Conservation (phyloP, 345 rosid species). For the Noccaea bulbosa region DNA sequence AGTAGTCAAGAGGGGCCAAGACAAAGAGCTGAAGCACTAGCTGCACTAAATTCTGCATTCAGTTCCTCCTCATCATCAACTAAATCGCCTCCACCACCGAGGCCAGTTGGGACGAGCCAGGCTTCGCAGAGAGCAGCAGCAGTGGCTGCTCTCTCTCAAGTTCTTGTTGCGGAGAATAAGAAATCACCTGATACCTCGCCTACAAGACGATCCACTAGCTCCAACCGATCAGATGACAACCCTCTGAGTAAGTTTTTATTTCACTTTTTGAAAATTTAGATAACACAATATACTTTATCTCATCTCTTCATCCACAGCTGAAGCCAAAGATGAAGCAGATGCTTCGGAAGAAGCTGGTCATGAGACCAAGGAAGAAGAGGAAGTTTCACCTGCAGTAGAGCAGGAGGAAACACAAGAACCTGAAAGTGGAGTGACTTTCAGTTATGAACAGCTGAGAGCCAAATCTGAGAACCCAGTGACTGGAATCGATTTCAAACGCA, state of each 20-base stretch:
- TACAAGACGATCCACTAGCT: constrained; percentile 46
- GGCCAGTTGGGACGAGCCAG: constrained; percentile 50
- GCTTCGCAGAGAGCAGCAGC: constrained; percentile 98
- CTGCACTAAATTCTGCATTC: constrained; percentile 79
- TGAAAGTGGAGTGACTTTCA: constrained; percentile 54
- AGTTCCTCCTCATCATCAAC: constrained; percentile 55
- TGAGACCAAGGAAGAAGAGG: constrained; percentile 58
- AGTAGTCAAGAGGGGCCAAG: constrained; percentile 59
- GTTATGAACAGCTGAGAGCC: constrained; percentile 83
- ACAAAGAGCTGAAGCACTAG: constrained; percentile 88
- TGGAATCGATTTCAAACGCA: constrained; percentile 86
- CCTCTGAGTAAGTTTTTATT: constrained; percentile 49
- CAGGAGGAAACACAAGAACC: constrained; percentile 42
- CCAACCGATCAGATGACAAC: constrained; percentile 55
- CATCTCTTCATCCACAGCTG: constrained; percentile 42
- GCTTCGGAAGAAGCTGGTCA: constrained; percentile 48
- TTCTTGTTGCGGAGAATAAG: constrained; percentile 87
- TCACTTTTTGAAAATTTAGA: neutral
- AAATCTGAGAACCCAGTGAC: constrained; percentile 85
- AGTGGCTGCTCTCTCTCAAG: constrained; percentile 92
- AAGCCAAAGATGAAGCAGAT: constrained; percentile 52
- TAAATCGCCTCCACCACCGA: constrained; percentile 54
- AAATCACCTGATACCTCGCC: constrained; percentile 72
- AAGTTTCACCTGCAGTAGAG: constrained; percentile 41
- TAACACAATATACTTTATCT: constrained; percentile 14